These are phyloP conservation scores for Ichthyophthirius multifiliis DNA, from an alignment of 169 alveolate genomes.

Conservation along the genomic window DNA sequence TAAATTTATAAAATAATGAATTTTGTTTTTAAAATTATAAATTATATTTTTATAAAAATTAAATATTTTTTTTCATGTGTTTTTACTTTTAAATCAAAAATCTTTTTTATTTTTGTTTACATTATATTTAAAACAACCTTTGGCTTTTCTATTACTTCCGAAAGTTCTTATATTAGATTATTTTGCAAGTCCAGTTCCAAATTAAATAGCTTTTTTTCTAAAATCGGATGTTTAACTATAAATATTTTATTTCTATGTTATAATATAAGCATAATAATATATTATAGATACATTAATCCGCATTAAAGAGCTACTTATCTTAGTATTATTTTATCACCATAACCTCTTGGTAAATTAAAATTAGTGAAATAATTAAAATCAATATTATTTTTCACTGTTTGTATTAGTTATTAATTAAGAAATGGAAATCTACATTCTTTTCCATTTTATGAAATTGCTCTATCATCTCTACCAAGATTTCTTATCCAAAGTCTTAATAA, in stretches of 20 bases:
- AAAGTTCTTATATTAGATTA: slow-evolving; percentile 68
- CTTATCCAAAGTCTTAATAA: slow-evolving; percentile 89
- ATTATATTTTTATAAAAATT: no score
- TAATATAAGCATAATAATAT: no score
- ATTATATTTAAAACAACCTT: slow-evolving; percentile 55
- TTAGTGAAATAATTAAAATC: slow-evolving; percentile 27
- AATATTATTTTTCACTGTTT: slow-evolving; percentile 20
- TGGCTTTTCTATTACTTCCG: slow-evolving; percentile 82
- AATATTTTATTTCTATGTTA: no score
- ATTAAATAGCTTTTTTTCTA: slow-evolving; percentile 85
- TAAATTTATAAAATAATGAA: no score
- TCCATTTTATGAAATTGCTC: slow-evolving; percentile 80
- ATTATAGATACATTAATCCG: slow-evolving; percentile 38
- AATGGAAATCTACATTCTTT: slow-evolving; percentile 86
- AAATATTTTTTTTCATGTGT: no score
- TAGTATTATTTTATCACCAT: slow-evolving; percentile 55
- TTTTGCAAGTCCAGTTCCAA: slow-evolving; percentile 85
- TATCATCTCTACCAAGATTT: slow-evolving; percentile 92
- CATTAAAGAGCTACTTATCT: slow-evolving; percentile 51
- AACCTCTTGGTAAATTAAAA: slow-evolving; percentile 32
- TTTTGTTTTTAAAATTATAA: no score
- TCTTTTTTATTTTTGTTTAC: not conserved
- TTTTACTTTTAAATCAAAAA: no score
- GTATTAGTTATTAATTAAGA: slow-evolving; percentile 65
- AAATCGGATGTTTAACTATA: slow-evolving; percentile 24